Evolutionary conservation across 495 filamentous ascomycete genomes (phyloP), one percentile per base, ranked within the genome.

Genomic region (Xylaria telfairii): DNA sequence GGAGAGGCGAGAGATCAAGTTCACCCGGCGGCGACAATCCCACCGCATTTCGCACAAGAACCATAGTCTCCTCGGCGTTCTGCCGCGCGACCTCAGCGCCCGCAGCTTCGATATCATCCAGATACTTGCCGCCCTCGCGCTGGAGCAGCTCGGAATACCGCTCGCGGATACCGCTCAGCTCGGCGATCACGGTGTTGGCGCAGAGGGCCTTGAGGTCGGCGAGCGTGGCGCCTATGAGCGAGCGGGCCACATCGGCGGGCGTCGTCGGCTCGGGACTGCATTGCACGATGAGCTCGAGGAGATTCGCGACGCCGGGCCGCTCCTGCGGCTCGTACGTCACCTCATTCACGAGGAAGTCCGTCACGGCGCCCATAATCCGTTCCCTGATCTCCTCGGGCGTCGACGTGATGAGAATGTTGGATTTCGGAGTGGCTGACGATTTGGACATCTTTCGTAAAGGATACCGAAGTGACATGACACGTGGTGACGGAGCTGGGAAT

Each of bases 371-470:
- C 65, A 79, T 88, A 72, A 98, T 81, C 78, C 96, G 97, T 51
- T 78, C 77, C 4, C 77, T 71, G 70, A 98, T 93, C 1, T 82
- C 79, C 2, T 85, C 78, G 3, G 85, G 75, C 1, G 83, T 76
- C 69, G 97, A 92, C n/a, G 89, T 94, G 65, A 99, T 86, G 19
- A 95, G 82, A 72, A 99, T 96, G 32, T 92, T 84, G 15, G 93
- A 96, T 24, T 82, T 83, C n/a, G 83, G 80, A 71, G 92, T 86
- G 5, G 80, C 69, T 74, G 93, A 87, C 4, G 94, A 97, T 80
- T 99, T 99, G 57, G 93, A 96, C 96, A 99, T 99, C 74, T 99
- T 99, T 30, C 85, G 75, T 2, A 72, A 72, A 1, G 96, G 95
- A 19, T 93, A 79, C 41, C 86, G 88, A 39, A 99, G 88, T 19